Percentiles rank a stretch among this genome's conserved stretches.
phyloP scores from a whole-genome alignment of 2,329 filamentous ascomycete genomes.

The Monilinia vaccinii-corymbosi region DNA sequence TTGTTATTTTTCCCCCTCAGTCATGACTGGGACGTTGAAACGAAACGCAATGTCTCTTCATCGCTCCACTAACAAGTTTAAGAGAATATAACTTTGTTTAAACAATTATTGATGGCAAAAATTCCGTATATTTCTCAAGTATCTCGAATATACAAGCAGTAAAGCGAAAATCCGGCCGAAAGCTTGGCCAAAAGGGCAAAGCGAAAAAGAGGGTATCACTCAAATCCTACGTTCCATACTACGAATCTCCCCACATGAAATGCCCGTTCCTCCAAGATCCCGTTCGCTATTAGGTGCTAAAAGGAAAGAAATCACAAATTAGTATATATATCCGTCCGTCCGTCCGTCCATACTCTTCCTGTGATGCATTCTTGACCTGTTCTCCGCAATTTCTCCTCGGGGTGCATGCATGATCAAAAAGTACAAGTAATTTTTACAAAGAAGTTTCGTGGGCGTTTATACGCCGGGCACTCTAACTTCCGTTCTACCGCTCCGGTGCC shows the following conservation, averaged over 20 bases:
- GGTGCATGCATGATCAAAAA: background rate
- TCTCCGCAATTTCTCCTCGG: too few species aligned
- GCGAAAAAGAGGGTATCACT: conserved; percentile 1
- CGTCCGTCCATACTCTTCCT: background rate
- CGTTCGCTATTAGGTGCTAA: background rate
- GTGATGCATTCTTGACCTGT: background rate
- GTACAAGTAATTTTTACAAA: background rate
- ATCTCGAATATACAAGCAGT: background rate
- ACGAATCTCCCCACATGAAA: too few species aligned
- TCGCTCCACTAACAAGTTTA: too few species aligned
- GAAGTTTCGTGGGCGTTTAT: background rate
- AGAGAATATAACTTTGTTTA: too few species aligned
- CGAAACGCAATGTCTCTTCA: too few species aligned
- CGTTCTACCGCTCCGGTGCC: conserved; percentile 34
- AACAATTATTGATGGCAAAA: too few species aligned
- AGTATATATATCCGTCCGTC: too few species aligned
- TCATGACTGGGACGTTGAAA: too few species aligned
- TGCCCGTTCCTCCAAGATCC: background rate
- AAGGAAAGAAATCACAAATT: background rate
- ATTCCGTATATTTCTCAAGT: too few species aligned
- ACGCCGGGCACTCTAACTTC: conserved; percentile 26
- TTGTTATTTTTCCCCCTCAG: too few species aligned
- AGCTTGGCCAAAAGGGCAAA: background rate
- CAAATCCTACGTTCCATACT: background rate
- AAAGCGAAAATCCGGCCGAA: too few species aligned